phyloP scores from a whole-genome alignment of 345 rosid species.

The Anacardium occidentale region DNA sequence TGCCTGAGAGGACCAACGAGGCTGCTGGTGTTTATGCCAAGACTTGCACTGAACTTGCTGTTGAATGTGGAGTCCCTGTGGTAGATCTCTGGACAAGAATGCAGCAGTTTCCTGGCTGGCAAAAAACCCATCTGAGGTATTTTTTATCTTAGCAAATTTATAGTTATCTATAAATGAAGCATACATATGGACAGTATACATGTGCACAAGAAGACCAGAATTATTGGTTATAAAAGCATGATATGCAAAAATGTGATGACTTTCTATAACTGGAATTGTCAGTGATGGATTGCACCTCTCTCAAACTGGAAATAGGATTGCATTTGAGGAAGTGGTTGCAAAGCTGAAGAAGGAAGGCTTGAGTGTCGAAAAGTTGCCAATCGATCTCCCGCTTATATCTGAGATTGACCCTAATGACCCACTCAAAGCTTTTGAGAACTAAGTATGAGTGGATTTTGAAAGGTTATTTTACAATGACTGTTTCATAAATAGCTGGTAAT shows the following conservation, averaged over 20 bases:
- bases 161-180: neutral
- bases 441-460: neutral
- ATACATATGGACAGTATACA: neutral
- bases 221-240: neutral
- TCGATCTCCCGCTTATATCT: conserved; percentile 60
- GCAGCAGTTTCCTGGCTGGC: conserved; percentile 69
- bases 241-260: neutral
- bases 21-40: conserved; percentile 72
- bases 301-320: conserved; percentile 54
- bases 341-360: conserved; percentile 54
- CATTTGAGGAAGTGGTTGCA: conserved; percentile 64
- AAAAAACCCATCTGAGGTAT: conserved; percentile 57
- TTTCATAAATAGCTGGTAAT: neutral
- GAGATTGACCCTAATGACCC: conserved; percentile 63
- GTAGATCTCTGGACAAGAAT: conserved; percentile 80
- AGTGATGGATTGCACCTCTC: conserved; percentile 86
- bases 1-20: conserved; percentile 88
- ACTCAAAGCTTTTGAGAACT: conserved; percentile 50
- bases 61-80: conserved; percentile 49
- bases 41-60: conserved; percentile 56
- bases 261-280: conserved; percentile 18
- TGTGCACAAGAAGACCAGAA: neutral
- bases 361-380: conserved; percentile 47
- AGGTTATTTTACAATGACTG: neutral
- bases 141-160: neutral